A percentile compares a stretch with the other conserved stretches of the same genome.
Conservation (phyloP, 1,139 yeast genomes). For the Debaryomyces fabryi region DNA sequence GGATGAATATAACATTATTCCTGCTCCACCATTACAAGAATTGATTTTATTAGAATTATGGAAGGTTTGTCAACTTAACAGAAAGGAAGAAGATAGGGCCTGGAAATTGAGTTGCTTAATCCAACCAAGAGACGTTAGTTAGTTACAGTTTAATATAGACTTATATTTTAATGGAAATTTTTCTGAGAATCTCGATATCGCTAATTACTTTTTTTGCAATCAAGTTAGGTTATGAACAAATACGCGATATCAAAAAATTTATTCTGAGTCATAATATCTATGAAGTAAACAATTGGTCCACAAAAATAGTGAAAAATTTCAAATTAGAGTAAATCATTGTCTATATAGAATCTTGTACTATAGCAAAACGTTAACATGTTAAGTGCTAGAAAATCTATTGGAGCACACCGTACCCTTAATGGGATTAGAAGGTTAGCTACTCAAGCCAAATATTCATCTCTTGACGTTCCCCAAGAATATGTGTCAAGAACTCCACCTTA, state of each 20-base stretch:
- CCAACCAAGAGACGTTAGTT: slow-evolving; percentile 39
- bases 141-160: not conserved
- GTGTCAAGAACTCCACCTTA: slow-evolving; percentile 85
- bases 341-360: not conserved
- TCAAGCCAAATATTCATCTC: slow-evolving; percentile 24
- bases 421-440: slow-evolving; percentile 36
- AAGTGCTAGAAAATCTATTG: slow-evolving; percentile 3
- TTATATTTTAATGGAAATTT: not conserved
- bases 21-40: slow-evolving; percentile 60
- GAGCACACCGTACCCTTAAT: slow-evolving; percentile 1
- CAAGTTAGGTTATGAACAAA: slow-evolving; percentile 4
- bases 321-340: not conserved
- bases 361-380: not conserved
- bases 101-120: slow-evolving; percentile 70
- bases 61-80: slow-evolving; percentile 65
- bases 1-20: slow-evolving; percentile 38
- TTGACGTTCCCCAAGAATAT: slow-evolving; percentile 58
- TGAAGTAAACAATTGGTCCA: slow-evolving; percentile 7
- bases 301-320: slow-evolving; percentile 4
- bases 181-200: not conserved
- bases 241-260: slow-evolving; percentile 2
- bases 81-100: slow-evolving; percentile 64
- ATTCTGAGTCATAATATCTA: slow-evolving; percentile 7
- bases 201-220: not conserved
- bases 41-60: slow-evolving; percentile 67